These are phyloP conservation scores for Auricularia auricula-judae DNA, from an alignment of 768 basidiomycete genomes.

Conservation along the genomic window DNA sequence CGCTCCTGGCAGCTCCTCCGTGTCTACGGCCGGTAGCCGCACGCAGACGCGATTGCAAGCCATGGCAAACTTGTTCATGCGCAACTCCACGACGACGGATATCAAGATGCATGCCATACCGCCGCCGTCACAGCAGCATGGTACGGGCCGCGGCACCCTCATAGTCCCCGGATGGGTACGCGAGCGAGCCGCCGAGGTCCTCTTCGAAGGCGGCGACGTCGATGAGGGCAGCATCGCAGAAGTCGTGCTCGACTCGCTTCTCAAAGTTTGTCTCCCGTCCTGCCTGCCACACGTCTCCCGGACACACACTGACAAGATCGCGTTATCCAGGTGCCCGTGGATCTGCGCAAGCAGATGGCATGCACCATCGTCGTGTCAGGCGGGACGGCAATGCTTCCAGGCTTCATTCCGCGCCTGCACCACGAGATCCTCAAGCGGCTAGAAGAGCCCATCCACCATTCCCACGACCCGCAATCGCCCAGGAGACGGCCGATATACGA, in stretches of 20 bases:
- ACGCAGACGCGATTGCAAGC: slow-evolving; percentile 45
- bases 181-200: slow-evolving; percentile 80
- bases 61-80: slow-evolving; percentile 57
- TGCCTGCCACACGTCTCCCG: slow-evolving; percentile 6
- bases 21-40: background rate
- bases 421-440: slow-evolving; percentile 42
- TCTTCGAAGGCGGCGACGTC: slow-evolving; percentile 84
- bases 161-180: slow-evolving; percentile 92
- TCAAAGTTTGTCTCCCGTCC: slow-evolving; percentile 45
- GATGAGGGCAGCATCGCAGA: slow-evolving; percentile 82
- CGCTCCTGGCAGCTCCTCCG: background rate
- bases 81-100: slow-evolving; percentile 70
- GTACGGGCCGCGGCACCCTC: slow-evolving; percentile 67
- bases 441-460: slow-evolving; percentile 37
- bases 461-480: slow-evolving; percentile 9
- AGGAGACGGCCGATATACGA: slow-evolving; percentile 39
- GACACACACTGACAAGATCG: background rate
- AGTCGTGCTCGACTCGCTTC: slow-evolving; percentile 62
- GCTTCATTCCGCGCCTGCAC: slow-evolving; percentile 85
- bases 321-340: slow-evolving; percentile 62
- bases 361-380: slow-evolving; percentile 80
- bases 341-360: slow-evolving; percentile 75
- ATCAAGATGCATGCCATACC: slow-evolving; percentile 59
- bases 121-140: slow-evolving; percentile 51
- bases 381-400: slow-evolving; percentile 85